Base-by-base conservation (phyloP, 225 moss, liverwort and hornwort genomes). In the Anthoceros angustus region DNA sequence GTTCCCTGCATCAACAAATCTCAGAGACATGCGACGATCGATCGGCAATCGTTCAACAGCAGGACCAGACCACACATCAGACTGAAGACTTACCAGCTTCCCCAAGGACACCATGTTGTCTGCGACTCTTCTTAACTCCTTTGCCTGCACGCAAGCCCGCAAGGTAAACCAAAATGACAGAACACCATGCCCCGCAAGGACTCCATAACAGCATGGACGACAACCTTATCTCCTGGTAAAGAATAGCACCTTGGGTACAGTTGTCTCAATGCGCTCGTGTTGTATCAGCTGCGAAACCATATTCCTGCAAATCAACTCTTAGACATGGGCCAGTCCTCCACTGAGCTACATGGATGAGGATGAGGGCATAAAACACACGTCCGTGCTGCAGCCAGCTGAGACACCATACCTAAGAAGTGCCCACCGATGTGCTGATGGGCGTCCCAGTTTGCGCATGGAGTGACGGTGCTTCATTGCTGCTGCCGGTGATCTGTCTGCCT, bases 31-130 rank as follows among this genome's bases (percentile, higher is more conserved):
- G 10, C 2, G 21, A 64, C 12, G 14, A 32, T 0, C 43, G 40
- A 12, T 39, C 7, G 26, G 9, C 11, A 41, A 10, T 63, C 26
- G 15, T 10, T 23, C 25, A 4, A 21, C 12, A 20, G 23, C n/a
- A 0, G 15, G 9, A 60, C 39, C 11, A 41, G 24, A 62, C 3
- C 18, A 64, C 5, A 20, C 24, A 62, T 0, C 4, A 8, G 62
- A 9, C 42, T 64, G 45, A 26, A 42, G 49, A 25, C 10, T 55
- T 68, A 88, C 95, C 91, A 91, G 86, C 74, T 98, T 98, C 25
- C 95, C 95, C 66, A 98, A 82, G 43, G 91, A 88, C 66, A 98
- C 86, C 91, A 98, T 98, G 40, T 98, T 87, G 74, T 98, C 88
- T 61, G 91, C 95, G 39, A 91, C 91, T 78, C 95, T 91, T 76